Base-by-base conservation (phyloP, 768 basidiomycete species). In the Kondoa subrosea region DNA sequence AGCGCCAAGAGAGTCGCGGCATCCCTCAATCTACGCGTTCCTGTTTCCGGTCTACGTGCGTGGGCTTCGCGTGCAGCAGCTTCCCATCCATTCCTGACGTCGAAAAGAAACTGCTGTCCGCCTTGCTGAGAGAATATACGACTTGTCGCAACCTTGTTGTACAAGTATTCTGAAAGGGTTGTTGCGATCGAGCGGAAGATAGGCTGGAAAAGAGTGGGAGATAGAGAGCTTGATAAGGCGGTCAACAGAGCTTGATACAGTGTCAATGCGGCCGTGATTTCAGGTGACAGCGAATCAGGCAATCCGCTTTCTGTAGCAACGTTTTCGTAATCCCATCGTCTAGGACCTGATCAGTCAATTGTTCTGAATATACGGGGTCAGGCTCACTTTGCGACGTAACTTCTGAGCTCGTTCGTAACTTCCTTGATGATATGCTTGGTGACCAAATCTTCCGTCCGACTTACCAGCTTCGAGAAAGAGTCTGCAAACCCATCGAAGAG, bases 71-170 rank as follows among this genome's bases (percentile, higher is more conserved):
- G 34, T 1, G 64, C 73, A 1, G 74, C 73, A 15, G 4, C 87
- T 86, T 77, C 89, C 87, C 3, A 86, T 81, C 91, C 91, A 91
- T 61, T 89, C 80, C 74, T 85, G 82, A 79, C 83, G 84, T 97
- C 91, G 0, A 82, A 82, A 26, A 79, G 79, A 26, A 93, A 81
- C 26, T 79, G 78, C 68, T 80, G 81, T 2, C 86, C 88, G 66
- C 89, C 86, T 4, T 76, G 73, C 1, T 81, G 76, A 33, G 81
- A 80, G 67, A 91, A 80, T 66, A 80, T 79, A 3, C 78, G 85
- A 74, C 87, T 88, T 50, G 87, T 76, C 66, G 95, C 84, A 68
- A 87, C 84, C 16, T 91, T 86, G 71, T 91, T 88, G 25, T 88
- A 78, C 65, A 97, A 85, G 74, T 91, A 84, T 62, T 86, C 84